Conservation (phyloP, 345 rosid genomes). For the Clarkia xantiana region DNA sequence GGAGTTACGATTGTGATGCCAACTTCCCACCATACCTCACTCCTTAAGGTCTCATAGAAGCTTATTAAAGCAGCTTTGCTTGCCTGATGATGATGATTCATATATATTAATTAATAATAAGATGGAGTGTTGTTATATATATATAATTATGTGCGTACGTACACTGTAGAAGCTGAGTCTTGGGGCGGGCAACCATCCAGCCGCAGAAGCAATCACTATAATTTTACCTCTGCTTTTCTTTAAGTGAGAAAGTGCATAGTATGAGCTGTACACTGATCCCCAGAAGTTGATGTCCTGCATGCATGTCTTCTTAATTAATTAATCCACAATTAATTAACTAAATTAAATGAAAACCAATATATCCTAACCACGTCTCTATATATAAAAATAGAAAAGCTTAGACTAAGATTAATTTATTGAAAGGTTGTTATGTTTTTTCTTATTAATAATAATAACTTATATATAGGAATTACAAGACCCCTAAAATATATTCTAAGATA, state of each 20-base stretch:
- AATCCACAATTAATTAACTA: not conserved
- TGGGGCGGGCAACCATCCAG: constrained; percentile 33
- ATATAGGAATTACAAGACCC: no score
- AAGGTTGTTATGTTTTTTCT: no score
- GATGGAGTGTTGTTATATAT: not conserved
- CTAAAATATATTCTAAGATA: no score
- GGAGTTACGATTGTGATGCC: constrained; percentile 45
- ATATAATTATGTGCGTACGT: no score
- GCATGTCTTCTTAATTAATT: constrained; percentile 2
- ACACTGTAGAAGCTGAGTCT: constrained; percentile 44
- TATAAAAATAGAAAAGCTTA: no score
- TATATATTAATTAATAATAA: not conserved
- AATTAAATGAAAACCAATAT: no score
- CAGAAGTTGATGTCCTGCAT: constrained; percentile 62
- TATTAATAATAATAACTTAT: no score
- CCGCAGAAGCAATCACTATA: constrained; percentile 30
- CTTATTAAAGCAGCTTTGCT: constrained; percentile 43
- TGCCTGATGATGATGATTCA: constrained; percentile 36
- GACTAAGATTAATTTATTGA: no score
- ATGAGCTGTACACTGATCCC: constrained; percentile 44
- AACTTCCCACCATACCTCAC: constrained; percentile 33
- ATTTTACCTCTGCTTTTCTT: constrained; percentile 40
- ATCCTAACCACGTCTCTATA: no score
- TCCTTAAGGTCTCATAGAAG: constrained; percentile 51
- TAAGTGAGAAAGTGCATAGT: constrained; percentile 45